Percentiles rank a stretch among this genome's conserved stretches.
Conservation (phyloP, 331 rosid species). For the Quercus tomentella region DNA sequence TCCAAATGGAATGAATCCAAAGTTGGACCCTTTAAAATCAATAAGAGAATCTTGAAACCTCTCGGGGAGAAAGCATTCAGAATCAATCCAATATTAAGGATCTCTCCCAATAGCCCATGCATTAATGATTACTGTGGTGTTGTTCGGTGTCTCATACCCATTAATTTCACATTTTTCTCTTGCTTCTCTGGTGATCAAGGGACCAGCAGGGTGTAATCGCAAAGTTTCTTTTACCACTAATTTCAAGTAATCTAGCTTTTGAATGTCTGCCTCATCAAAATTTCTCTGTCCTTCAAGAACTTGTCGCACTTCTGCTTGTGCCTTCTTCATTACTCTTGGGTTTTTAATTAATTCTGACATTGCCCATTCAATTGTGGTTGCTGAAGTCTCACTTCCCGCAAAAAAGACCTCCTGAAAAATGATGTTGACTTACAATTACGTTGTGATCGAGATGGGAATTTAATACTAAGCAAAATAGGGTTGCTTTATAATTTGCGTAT, state of each 20-base stretch:
- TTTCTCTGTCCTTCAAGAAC: neutral
- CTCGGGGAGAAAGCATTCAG: neutral
- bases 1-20: neutral
- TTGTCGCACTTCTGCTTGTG: neutral
- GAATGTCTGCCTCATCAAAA: neutral
- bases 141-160: neutral
- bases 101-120: neutral
- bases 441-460: neutral
- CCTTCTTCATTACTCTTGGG: slow-evolving; percentile 8
- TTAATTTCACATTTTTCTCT: neutral
- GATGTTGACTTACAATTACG: neutral
- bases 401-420: neutral
- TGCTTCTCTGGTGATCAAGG: neutral
- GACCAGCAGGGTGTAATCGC: neutral
- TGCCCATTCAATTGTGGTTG: neutral
- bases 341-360: slow-evolving; percentile 6
- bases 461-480: too few species aligned
- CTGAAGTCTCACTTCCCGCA: neutral
- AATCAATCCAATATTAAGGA: neutral
- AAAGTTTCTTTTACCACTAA: slow-evolving; percentile 8
- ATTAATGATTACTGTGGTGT: neutral
- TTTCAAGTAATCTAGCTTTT: slow-evolving; percentile 10
- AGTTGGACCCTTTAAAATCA: neutral
- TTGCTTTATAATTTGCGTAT: too few species aligned
- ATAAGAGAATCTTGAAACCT: neutral